Evolutionary conservation across 2,329 filamentous ascomycete genomes (phyloP).

Genomic region (Fusarium falciforme): DNA sequence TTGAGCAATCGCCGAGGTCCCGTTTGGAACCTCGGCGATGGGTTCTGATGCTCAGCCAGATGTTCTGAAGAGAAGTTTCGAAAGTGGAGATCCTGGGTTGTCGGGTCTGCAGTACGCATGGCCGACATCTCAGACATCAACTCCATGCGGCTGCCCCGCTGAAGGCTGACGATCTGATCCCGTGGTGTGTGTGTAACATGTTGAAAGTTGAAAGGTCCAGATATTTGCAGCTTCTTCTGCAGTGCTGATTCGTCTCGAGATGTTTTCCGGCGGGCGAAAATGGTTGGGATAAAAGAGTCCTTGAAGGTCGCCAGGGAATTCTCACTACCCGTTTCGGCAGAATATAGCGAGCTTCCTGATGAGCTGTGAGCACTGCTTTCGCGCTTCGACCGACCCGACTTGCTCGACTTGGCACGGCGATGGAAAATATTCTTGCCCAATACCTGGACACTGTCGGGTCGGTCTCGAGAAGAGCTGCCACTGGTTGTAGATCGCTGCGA

Average conservation of each 20-base stretch:
- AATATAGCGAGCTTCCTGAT: conserved; percentile 61
- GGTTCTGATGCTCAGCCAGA: conserved; percentile 25
- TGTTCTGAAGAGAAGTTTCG: conserved; percentile 56
- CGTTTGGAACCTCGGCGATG: conserved; percentile 34
- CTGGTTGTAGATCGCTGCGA: conserved; percentile 67
- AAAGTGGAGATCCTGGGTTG: conserved; percentile 56
- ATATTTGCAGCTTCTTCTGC: conserved; percentile 64
- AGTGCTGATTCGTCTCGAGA: conserved; percentile 48
- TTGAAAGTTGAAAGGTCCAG: conserved; percentile 74
- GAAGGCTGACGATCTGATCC: conserved; percentile 57
- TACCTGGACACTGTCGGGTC: conserved; percentile 69
- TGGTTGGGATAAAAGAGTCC: conserved; percentile 60
- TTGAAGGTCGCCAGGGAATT: conserved; percentile 47
- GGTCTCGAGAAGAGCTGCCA: conserved; percentile 64
- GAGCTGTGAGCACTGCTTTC: conserved; percentile 62
- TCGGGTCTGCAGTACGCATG: conserved; percentile 46
- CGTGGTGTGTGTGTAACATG: conserved; percentile 70
- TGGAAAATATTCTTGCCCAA: conserved; percentile 71
- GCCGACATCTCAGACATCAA: conserved; percentile 58
- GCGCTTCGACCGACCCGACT: conserved; percentile 52
- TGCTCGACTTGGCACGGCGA: conserved; percentile 61
- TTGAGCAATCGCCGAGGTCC: conserved; percentile 53
- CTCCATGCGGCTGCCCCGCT: conserved; percentile 54
- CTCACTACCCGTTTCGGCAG: conserved; percentile 56
- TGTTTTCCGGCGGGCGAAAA: conserved; percentile 63